These are phyloP conservation scores for Usnea hakonensis DNA, from an alignment of 495 filamentous ascomycete species.

Conservation along the genomic window DNA sequence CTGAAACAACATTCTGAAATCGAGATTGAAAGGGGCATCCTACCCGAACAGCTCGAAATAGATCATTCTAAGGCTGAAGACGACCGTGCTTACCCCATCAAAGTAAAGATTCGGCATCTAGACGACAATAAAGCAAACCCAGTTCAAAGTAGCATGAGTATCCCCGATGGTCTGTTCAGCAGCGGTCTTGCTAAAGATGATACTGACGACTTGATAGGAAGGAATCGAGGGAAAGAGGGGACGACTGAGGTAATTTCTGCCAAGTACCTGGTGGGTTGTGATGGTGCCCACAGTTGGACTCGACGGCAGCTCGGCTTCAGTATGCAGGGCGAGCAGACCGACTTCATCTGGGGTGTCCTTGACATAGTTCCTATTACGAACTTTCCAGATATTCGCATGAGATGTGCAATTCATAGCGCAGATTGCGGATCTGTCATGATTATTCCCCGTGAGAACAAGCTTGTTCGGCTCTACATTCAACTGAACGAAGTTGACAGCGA, in stretches of 20 bases:
- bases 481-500: conserved; percentile 43
- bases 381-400: conserved; percentile 63
- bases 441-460: conserved; percentile 59
- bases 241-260: conserved; percentile 41
- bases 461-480: conserved; percentile 65
- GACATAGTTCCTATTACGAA: conserved; percentile 60
- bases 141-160: conserved; percentile 10
- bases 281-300: conserved; percentile 58
- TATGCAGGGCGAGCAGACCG: conserved; percentile 54
- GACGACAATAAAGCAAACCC: conserved; percentile 40
- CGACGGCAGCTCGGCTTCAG: conserved; percentile 50
- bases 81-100: conserved; percentile 46
- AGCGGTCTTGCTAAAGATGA: conserved; percentile 26
- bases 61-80: conserved; percentile 37
- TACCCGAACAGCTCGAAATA: conserved; percentile 39
- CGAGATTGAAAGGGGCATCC: conserved; percentile 42
- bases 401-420: conserved; percentile 59
- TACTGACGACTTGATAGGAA: conserved; percentile 42
- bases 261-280: conserved; percentile 62
- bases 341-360: conserved; percentile 59
- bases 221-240: conserved; percentile 34
- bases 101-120: conserved; percentile 39
- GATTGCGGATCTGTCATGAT: conserved; percentile 57
- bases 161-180: conserved; percentile 4
- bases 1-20: conserved; percentile 42